Evolutionary conservation across 495 filamentous ascomycete species (phyloP), one percentile per base, ranked within the genome.

Genomic region (Bathelium albidoporum): DNA sequence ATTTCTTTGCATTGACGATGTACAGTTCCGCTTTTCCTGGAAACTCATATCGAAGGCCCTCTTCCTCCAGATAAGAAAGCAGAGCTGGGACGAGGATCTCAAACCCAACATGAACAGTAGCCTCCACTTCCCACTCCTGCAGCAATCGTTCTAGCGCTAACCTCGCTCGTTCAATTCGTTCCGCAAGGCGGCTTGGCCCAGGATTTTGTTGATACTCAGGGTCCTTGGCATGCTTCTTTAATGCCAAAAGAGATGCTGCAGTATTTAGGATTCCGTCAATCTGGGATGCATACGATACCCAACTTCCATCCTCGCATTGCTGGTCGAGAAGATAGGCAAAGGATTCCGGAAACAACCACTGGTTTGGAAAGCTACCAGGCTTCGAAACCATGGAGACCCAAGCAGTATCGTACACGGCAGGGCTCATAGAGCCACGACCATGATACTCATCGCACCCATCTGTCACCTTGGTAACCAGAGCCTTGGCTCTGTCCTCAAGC

Each of bases 361-460:
- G 24, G 2, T 34, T 39, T 5, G 53, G 28, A 12, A 58, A 64
- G 4, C 70, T 61, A 11, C 45, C 62, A 2, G 61, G 29, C 60
- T 75, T 76, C 16, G 39, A 43, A 14, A 80, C 58, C 74, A 81
- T 75, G 0, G 79, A 73, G 0, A 80, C 59, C 79, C 78, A 81
- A 2, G 78, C 77, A 4, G 79, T 79, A 55, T 79, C 78, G 63
- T 81, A 80, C 36, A 78, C 63, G 3, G 72, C 69, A 24, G 66
- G 41, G 3, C 69, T 70, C 64, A 79, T 70, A 32, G 36, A 44
- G 32, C 60, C 60, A 4, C 32, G 28, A n/a, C 60, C 60, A 49
- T 44, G 31, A 52, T 24, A 49, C 24, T 20, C 49, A 55, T 55
- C 49, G 24, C 24, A 28, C 7, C 24, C 49, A 29, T 29, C 16